A percentile compares a stretch with the other conserved stretches of the same genome.
Evolutionary conservation across 2,329 filamentous ascomycete species (phyloP).

Genomic region (Fusarium irregulare): DNA sequence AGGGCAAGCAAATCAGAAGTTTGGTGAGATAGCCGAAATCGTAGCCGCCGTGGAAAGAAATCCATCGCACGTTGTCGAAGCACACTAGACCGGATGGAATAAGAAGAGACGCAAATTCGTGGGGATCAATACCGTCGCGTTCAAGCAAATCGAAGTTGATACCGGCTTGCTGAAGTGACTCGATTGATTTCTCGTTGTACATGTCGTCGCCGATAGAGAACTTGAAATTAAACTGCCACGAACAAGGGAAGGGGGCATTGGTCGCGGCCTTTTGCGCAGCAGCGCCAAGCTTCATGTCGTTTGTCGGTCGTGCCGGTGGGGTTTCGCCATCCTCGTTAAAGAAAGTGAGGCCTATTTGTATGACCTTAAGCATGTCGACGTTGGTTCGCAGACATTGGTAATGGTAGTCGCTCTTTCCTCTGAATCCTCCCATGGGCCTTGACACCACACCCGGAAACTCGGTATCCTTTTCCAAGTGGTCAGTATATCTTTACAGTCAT

Average conservation of each 20-base stretch:
- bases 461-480: slow-evolving; percentile 75
- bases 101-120: slow-evolving; percentile 87
- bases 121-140: slow-evolving; percentile 88
- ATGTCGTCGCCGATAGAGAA: slow-evolving; percentile 96
- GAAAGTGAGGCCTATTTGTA: slow-evolving; percentile 93
- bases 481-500: slow-evolving; percentile 16
- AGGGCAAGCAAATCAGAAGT: slow-evolving; percentile 82
- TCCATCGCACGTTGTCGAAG: slow-evolving; percentile 90
- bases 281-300: slow-evolving; percentile 54
- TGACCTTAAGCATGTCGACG: slow-evolving; percentile 96
- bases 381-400: slow-evolving; percentile 98
- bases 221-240: slow-evolving; percentile 99
- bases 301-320: slow-evolving; percentile 74
- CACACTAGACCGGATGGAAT: slow-evolving; percentile 93
- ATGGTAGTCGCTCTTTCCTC: slow-evolving; percentile 96
- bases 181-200: slow-evolving; percentile 96
- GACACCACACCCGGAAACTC: slow-evolving; percentile 99
- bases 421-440: slow-evolving; percentile 92
- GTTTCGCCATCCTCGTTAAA: slow-evolving; percentile 92
- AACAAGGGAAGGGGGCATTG: slow-evolving; percentile 76
- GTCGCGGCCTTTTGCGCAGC: slow-evolving; percentile 55
- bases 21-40: slow-evolving; percentile 98
- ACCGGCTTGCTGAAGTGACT: slow-evolving; percentile 89
- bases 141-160: slow-evolving; percentile 89
- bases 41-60: slow-evolving; percentile 97